Base-by-base conservation (phyloP, 1,284 basidiomycete species). In the Trichosporon coremiiforme region DNA sequence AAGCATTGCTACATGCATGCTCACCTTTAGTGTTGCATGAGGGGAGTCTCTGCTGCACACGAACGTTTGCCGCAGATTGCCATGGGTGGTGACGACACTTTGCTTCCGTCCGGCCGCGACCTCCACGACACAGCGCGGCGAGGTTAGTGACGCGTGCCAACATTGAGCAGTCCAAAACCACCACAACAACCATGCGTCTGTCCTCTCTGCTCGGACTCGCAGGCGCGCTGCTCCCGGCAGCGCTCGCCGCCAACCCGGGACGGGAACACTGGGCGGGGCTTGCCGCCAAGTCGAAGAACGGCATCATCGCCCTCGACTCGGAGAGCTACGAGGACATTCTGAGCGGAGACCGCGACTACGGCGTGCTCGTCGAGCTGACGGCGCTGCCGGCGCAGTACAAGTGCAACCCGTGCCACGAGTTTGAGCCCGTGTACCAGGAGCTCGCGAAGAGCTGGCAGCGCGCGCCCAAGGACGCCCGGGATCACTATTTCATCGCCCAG, bases 401-500 rank as follows among this genome's bases (percentile, higher is more conserved):
- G 67, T 86, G 85, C 73, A 72, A 76, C 57, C 85, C 85, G n/a
- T 86, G 85, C 78, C 81, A 83, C 83, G 88, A 91, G 73, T 96
- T 98, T 77, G 89, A 92, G 68, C 92, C 93, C 2, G 87, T 90
- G 17, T 96, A 90, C 87, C 87, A 87, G 22, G 84, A 89, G 3
- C 89, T 97, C 8, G 91, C 93, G 25, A 89, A 89, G 75, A 89
- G 91, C 47, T 97, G 94, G 95, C 80, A 86, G 5, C 86, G 85
- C 35, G 86, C 87, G 22, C 84, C 90, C 13, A 79, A 86, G 67
- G 85, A 85, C n/a, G 84, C 90, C 41, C 87, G 90, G 57, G 86
- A 93, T 80, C 84, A 86, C 70, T 93, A 96, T 82, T 94, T 97
- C 87, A 98, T 97, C 78, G 95, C 89, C 13, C 90, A 89, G n/a